A percentile compares a stretch with the other conserved stretches of the same genome.
These are phyloP conservation scores for Boletus pseudo-olivaceus DNA, from an alignment of 768 basidiomycete species.

Conservation along the genomic window DNA sequence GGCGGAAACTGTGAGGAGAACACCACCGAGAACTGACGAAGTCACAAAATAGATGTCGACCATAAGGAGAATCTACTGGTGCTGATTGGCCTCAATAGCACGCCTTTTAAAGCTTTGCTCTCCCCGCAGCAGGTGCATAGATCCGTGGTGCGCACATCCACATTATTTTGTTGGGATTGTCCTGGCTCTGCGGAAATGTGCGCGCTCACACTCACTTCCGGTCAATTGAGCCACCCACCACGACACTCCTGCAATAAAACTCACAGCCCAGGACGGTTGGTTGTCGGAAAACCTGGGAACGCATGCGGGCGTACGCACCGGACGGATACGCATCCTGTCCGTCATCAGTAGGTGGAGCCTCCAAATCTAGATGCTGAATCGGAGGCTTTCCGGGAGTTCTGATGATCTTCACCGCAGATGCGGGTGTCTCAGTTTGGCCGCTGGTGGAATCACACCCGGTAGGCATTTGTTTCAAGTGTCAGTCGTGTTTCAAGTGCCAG, in stretches of 20 bases:
- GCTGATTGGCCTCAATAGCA: neutral
- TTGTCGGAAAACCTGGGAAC: neutral
- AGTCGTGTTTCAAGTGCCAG: no score
- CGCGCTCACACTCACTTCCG: neutral
- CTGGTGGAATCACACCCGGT: no score
- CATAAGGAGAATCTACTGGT: slow-evolving; percentile 5
- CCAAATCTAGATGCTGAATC: no score
- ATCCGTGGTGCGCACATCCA: neutral
- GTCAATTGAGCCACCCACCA: neutral
- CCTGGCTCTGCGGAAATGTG: neutral
- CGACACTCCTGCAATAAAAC: neutral
- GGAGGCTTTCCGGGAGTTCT: no score
- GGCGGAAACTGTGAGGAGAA: slow-evolving; percentile 14
- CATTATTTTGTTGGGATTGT: neutral
- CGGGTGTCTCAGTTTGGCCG: no score
- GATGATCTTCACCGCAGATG: no score
- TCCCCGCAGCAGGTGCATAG: neutral
- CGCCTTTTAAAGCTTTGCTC: slow-evolving; percentile 1
- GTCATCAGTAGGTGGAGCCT: no score
- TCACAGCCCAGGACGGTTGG: neutral
- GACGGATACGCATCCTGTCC: no score
- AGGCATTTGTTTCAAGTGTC: no score
- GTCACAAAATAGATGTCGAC: slow-evolving; percentile 11
- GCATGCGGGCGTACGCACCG: neutral
- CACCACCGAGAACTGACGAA: slow-evolving; percentile 12